These are phyloP conservation scores for Globisporangium irregulare DNA, from an alignment of 352 stramenopile species.

Conservation along the genomic window DNA sequence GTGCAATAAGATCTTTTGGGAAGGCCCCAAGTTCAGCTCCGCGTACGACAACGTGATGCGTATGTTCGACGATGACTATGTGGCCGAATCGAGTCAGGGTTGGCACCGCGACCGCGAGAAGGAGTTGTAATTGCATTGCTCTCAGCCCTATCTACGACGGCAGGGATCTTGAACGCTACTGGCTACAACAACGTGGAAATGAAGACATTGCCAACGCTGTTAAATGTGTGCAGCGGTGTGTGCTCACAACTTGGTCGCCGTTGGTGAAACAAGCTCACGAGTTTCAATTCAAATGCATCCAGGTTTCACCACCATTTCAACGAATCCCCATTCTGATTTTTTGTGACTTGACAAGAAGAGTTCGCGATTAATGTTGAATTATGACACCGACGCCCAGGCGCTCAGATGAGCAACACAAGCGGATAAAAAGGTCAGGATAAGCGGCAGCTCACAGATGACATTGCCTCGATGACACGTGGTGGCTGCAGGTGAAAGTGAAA, in stretches of 20 bases:
- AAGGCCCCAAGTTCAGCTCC: constrained; percentile 30
- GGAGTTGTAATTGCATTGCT: neutral
- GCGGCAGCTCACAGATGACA: neutral
- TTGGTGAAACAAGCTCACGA: neutral
- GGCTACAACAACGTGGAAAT: neutral
- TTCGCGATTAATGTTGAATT: neutral
- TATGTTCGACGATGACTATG: constrained; percentile 16
- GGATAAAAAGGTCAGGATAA: neutral
- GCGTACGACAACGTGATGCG: constrained; percentile 17
- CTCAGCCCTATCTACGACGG: neutral
- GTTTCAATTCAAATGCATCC: neutral
- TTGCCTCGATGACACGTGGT: no score
- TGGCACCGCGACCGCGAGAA: constrained; percentile 8
- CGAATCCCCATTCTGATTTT: neutral
- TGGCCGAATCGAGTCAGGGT: constrained; percentile 1
- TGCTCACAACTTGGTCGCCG: neutral
- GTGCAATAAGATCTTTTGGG: constrained; percentile 31
- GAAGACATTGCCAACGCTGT: neutral
- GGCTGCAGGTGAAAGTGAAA: no score
- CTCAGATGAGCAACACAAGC: neutral
- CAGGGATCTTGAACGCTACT: neutral
- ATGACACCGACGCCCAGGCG: neutral
- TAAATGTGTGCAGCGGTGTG: neutral
- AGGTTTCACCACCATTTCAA: neutral
- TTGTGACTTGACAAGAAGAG: neutral